Base-by-base conservation (phyloP, 352 stramenopile genomes). In the Phytophthora constricta region DNA sequence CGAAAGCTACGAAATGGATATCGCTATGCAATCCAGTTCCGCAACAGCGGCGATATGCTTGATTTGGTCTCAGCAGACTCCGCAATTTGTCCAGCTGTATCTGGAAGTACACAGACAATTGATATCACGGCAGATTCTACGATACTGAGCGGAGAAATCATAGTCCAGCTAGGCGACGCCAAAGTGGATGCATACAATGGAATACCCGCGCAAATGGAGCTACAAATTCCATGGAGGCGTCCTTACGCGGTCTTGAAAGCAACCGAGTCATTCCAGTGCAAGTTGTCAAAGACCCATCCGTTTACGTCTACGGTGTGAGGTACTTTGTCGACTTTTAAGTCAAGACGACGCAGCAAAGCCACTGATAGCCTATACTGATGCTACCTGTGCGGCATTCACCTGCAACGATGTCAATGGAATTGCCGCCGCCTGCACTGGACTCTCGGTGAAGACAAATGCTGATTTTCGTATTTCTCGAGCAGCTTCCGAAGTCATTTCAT, bases 41-140 rank as follows among this genome's bases (percentile, higher is more conserved):
- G 80, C 56, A 87, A 79, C 48, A 86, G 75, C 25, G 62, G 58
- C 16, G 70, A 89, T 41, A 46, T 92, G 23, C 55, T 90, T 0
- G 81, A 90, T 41, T 63, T 92, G 14, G 60, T 89, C 11, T 46
- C 81, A 11, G 65, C 68, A 23, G 69, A 83, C 46, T 61, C 70
- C 2, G 72, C 71, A 0, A 23, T 48, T 22, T 92, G 86, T 53
- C 28, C 67, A 1, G 54, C 26, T 11, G 74, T 86, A 14, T 43
- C 68, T 11, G 82, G 76, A 13, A 72, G 69, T 2, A 82, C 66
- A 3, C 86, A 94, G 61, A 91, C 86, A 0, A 91, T 94, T 25
- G 86, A 92, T 46, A 62, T 94, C 7, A 68, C 42, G 1, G 70
- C 84, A 0, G 33, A 53, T n/a, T 61, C 70, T 0, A 5, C 61